Conservation (phyloP, 306 rosid genomes). For the Styphnolobium japonicum region DNA sequence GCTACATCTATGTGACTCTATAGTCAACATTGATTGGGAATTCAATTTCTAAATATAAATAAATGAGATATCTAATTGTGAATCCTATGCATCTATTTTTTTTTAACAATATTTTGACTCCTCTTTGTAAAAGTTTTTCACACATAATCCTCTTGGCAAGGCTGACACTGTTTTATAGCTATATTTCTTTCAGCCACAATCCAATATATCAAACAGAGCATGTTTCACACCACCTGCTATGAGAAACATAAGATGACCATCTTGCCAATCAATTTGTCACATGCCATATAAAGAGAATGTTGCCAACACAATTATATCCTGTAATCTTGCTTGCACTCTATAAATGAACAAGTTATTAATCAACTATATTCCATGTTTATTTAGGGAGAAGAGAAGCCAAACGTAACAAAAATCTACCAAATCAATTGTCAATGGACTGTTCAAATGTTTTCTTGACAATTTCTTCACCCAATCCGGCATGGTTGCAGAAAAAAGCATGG, state of each 20-base stretch:
- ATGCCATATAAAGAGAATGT: background rate
- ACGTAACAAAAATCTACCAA: constrained; percentile 50
- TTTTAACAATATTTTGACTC: background rate
- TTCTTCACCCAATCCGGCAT: constrained; percentile 88
- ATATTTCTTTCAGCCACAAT: background rate
- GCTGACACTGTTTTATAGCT: background rate
- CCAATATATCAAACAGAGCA: background rate
- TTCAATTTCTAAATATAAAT: background rate
- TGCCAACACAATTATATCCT: background rate
- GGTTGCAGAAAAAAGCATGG: constrained; percentile 90
- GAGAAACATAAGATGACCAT: background rate
- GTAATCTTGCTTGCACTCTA: background rate
- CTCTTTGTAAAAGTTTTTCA: background rate
- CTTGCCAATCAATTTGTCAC: background rate
- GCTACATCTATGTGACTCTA: background rate
- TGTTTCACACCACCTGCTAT: background rate
- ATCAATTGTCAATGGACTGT: constrained; percentile 80
- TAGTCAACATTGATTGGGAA: background rate
- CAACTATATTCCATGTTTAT: background rate
- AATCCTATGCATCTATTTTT: background rate
- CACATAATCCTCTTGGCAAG: background rate
- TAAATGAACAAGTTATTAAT: background rate
- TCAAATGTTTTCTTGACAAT: constrained; percentile 66
- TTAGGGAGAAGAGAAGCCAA: background rate
- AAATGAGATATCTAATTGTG: background rate